Conservation (phyloP, 257 asterid species). For the Perilla frutescens region DNA sequence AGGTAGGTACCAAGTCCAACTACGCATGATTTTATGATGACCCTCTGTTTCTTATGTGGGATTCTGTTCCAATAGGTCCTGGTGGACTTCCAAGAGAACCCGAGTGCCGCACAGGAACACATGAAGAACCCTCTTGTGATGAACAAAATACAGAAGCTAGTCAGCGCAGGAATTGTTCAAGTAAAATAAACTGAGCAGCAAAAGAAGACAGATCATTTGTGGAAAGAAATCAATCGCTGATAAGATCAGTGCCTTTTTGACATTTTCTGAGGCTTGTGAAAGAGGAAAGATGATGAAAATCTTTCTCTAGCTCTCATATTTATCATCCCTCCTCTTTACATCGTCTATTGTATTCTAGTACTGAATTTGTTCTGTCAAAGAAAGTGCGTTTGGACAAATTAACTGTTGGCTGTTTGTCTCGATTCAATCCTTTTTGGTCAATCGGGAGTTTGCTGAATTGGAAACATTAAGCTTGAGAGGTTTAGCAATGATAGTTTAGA, state of each 20-base stretch:
- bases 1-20: conserved; percentile 46
- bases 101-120: conserved; percentile 81
- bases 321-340: neutral
- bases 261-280: neutral
- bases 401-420: no score
- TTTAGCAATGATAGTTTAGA: no score
- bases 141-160: conserved; percentile 88
- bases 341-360: neutral
- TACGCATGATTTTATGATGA: no score
- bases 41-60: no score
- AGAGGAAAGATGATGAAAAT: neutral
- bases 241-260: neutral
- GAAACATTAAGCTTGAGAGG: no score
- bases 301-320: neutral
- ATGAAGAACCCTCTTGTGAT: conserved; percentile 86
- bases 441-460: no score
- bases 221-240: neutral
- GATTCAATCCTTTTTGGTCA: no score
- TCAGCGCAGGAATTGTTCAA: conserved; percentile 90
- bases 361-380: neutral
- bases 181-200: conserved; percentile 37
- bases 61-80: conserved; percentile 56
- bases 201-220: neutral
- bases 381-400: no score
- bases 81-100: conserved; percentile 80